Evolutionary conservation across 345 rosid genomes (phyloP), one percentile per base, ranked within the genome.

Genomic region (Diplotaxis tenuifolia): DNA sequence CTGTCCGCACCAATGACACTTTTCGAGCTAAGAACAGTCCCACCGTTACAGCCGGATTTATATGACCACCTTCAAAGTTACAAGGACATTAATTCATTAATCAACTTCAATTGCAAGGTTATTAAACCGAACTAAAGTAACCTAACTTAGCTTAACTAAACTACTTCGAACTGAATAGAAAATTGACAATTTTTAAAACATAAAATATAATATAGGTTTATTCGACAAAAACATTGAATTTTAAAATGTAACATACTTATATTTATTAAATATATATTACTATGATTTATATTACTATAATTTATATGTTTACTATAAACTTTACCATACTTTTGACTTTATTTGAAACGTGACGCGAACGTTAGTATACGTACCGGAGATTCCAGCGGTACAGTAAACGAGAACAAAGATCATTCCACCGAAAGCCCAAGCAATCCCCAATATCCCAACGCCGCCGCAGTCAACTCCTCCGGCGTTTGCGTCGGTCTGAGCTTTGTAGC

Each of bases 371-470:
- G 47, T 53, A 92, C 97, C 97, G 28, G 96, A 92, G 73, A 90
- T 84, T 67, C 96, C 98, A 3, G 96, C 95, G 4, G 96, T 90
- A 83, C 96, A 92, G 84, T 92, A 92, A 75, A 92, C 96, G 36
- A 92, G 98, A 55, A 92, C 80, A 56, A 92, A 92, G 71, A 92
- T 92, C 96, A 92, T 92, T 84, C 98, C 98, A 66, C 98, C 98
- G 2, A 92, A 90, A 62, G 98, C 94, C 98, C 96, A 89, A 21
- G 98, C 96, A 31, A 92, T 92, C 12, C 98, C 98, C 9, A 92
- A 91, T 67, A 87, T 78, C 4, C 98, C 98, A 2, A 92, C 98
- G 6, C 98, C 94, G 0, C 89, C 87, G 25, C 98, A 92, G 0
- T 72, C 80, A 3, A 77, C 84, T 11, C 63, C 34, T n/a, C 47